Conservation (phyloP, 306 rosid genomes). For the Glycine tomentella region DNA sequence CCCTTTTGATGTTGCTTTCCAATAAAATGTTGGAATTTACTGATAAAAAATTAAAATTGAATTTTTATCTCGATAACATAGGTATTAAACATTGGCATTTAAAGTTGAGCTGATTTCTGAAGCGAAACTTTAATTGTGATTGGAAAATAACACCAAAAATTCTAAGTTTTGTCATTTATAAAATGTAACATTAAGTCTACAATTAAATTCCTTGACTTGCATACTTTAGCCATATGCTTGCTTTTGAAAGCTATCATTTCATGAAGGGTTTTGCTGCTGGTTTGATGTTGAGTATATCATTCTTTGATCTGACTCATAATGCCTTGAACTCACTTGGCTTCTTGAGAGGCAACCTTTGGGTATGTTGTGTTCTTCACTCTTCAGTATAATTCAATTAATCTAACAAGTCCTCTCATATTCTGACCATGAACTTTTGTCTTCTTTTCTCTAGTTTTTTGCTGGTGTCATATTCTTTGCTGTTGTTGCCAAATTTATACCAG, state of each 20-base stretch:
- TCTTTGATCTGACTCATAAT: slow-evolving; percentile 95
- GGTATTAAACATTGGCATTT: neutral
- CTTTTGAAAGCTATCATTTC: slow-evolving; percentile 24
- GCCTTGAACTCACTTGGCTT: slow-evolving; percentile 93
- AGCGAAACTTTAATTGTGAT: neutral
- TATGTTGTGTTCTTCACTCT: slow-evolving; percentile 46
- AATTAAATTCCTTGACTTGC: neutral
- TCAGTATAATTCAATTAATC: slow-evolving; percentile 11
- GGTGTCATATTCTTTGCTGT: slow-evolving; percentile 91
- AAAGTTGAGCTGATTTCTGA: neutral
- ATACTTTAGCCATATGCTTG: neutral
- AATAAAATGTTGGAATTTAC: too few species aligned
- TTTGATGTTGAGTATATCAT: slow-evolving; percentile 92
- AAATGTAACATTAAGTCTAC: neutral
- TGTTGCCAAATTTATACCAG: slow-evolving; percentile 82
- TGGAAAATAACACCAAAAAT: too few species aligned
- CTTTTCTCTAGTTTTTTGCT: slow-evolving; percentile 77
- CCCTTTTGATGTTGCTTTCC: too few species aligned
- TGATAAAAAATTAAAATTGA: too few species aligned
- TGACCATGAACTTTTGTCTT: slow-evolving; percentile 38
- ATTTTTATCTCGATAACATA: neutral
- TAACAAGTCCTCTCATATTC: slow-evolving; percentile 6
- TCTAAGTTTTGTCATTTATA: neutral
- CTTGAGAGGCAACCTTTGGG: slow-evolving; percentile 94
- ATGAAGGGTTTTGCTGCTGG: slow-evolving; percentile 97